phyloP scores from a whole-genome alignment of 768 basidiomycete genomes.

The Lentinula edodes region DNA sequence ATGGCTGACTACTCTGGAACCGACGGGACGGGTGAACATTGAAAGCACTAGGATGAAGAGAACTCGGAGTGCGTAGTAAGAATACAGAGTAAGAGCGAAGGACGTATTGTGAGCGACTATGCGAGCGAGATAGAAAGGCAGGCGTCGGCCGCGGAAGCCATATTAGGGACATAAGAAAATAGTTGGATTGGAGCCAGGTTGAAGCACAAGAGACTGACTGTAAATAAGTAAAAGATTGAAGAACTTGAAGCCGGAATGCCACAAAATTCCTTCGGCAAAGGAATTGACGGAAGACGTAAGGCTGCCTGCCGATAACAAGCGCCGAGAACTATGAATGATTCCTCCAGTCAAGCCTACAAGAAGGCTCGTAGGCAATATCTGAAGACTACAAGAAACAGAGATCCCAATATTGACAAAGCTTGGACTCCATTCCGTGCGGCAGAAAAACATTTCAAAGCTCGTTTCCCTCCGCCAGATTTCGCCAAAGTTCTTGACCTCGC shows the following conservation, averaged over 20 bases:
- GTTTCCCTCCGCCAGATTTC: constrained; percentile 75
- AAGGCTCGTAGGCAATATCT: constrained; percentile 50
- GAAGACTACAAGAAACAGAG: constrained; percentile 56
- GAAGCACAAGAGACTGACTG: background rate
- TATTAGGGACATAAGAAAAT: constrained; percentile 53
- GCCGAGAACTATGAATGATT: background rate
- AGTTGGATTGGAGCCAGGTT: constrained; percentile 9
- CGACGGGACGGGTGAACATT: constrained; percentile 16
- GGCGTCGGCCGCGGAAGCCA: constrained; percentile 62
- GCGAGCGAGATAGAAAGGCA: constrained; percentile 35
- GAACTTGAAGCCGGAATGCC: background rate
- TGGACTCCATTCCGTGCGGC: constrained; percentile 75
- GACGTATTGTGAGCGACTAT: constrained; percentile 17
- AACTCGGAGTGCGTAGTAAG: constrained; percentile 13
- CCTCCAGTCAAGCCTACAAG: constrained; percentile 29
- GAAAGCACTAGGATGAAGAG: constrained; percentile 10
- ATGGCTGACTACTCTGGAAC: constrained; percentile 29
- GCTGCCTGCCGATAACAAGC: background rate
- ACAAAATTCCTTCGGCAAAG: background rate
- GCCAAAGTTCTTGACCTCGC: constrained; percentile 64
- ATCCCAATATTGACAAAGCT: constrained; percentile 33
- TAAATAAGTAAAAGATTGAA: background rate
- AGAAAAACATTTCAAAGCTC: constrained; percentile 77
- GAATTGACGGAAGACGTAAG: background rate
- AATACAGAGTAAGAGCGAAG: constrained; percentile 17